These are phyloP conservation scores for Penicillium goetzii DNA, from an alignment of 495 filamentous ascomycete species.

Conservation along the genomic window DNA sequence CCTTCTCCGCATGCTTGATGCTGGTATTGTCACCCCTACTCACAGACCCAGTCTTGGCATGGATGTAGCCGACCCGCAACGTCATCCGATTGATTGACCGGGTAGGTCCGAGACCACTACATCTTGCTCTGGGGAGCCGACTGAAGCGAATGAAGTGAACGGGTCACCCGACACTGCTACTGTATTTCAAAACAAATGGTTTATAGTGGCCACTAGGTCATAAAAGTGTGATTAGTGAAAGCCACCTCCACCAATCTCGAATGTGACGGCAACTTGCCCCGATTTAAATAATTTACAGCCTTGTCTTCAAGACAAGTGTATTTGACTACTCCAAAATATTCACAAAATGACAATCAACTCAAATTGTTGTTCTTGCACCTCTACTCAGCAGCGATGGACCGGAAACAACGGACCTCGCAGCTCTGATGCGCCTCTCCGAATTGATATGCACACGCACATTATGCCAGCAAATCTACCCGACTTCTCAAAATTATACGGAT, in stretches of 20 bases:
- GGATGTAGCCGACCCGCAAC: slow-evolving; percentile 13
- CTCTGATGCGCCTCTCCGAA: background rate
- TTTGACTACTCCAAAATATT: background rate
- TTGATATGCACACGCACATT: background rate
- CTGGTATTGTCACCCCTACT: background rate
- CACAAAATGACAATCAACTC: background rate
- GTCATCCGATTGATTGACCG: slow-evolving; percentile 21
- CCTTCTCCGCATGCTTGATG: background rate
- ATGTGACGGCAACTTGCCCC: background rate
- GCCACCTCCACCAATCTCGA: background rate
- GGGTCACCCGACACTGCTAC: background rate
- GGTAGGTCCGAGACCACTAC: slow-evolving; percentile 16
- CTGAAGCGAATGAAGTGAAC: background rate
- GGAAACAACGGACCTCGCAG: background rate
- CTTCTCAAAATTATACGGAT: background rate
- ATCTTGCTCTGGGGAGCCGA: background rate
- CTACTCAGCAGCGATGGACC: background rate
- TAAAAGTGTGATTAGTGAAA: background rate
- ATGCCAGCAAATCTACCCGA: background rate
- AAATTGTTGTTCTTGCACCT: background rate
- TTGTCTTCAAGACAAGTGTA: background rate
- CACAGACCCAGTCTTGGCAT: background rate
- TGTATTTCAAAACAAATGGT: background rate
- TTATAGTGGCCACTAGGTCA: background rate
- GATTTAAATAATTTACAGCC: background rate